Conservation (phyloP, 1,139 yeast species). For the Blastobotrys malaysiensis region DNA sequence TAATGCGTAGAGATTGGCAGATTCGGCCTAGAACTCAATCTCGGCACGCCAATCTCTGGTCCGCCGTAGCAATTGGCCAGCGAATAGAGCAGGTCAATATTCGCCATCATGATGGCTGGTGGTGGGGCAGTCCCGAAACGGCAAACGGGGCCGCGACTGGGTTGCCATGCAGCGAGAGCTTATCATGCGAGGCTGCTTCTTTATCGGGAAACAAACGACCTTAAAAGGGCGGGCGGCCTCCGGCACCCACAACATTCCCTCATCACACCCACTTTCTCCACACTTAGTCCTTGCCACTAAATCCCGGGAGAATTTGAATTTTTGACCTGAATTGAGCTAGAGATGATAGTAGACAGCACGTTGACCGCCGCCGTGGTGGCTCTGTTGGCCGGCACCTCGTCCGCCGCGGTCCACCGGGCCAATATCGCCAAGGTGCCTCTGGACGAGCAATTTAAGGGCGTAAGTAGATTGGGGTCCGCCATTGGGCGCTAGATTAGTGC, state of each 20-base stretch:
- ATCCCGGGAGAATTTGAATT: no score
- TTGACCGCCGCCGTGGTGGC: conserved; percentile 48
- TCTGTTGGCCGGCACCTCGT: conserved; percentile 40
- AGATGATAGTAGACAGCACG: conserved; percentile 2
- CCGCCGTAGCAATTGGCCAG: no score
- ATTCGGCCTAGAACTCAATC: no score
- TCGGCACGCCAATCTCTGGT: no score
- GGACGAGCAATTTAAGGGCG: conserved; percentile 57
- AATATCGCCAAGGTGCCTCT: conserved; percentile 59
- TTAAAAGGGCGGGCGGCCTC: neutral
- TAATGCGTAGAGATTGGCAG: no score
- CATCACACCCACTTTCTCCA: neutral
- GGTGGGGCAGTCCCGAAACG: neutral
- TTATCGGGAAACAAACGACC: neutral
- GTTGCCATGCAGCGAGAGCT: neutral
- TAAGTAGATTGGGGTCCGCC: no score
- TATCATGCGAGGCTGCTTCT: neutral
- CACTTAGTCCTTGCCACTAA: neutral
- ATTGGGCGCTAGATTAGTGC: no score
- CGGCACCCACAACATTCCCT: neutral
- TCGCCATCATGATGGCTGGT: neutral
- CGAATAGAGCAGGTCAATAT: neutral
- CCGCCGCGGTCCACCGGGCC: conserved; percentile 47
- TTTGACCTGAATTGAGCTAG: neutral
- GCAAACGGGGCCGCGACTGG: neutral